Evolutionary conservation across 2,329 filamentous ascomycete genomes (phyloP), one percentile per base, ranked within the genome.

Genomic region (Fusarium gaditjirri): DNA sequence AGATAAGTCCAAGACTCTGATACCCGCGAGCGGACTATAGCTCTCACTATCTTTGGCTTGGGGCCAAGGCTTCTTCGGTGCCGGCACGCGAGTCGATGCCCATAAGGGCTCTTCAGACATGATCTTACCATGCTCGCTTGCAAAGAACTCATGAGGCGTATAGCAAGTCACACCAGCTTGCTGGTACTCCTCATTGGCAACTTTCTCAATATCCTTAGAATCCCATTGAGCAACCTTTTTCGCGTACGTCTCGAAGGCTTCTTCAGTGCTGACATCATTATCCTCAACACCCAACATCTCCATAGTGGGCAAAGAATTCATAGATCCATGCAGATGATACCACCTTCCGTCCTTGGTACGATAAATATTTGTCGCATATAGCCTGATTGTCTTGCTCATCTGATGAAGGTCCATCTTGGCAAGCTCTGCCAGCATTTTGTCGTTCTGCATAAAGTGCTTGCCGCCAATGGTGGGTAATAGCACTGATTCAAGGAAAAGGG

Each of bases 241-340:
- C 2, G 29, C 19, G 8, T 35, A 55, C 10, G 23, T 55, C 29
- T 27, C 11, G 17, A 43, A 33, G 2, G 53, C 53, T 11, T 27
- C 39, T 21, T 55, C 38, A 35, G 17, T 21, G n/a, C 23, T 25
- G 2, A 35, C 29, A 14, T 55, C 38, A 5, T 13, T 27, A 11
- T 55, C 53, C n/a, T 55, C 53, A n/a, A 55, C 53, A 27, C 53
- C 53, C 38, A 55, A 10, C 53, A 55, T 55, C 9, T 46, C 38
- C 53, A 55, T 55, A 2, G 53, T 55, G 4, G 53, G 53, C 17
- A 33, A 3, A 6, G 53, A 29, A 25, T 55, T 55, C 53, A 55
- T 55, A 17, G 53, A 55, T 10, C 53, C 53, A 46, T 55, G 53
- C 13, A 55, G 27, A 21, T 55, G 53, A 25, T 55, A 55, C 17